Base-by-base conservation (phyloP, 495 filamentous ascomycete genomes). In the Choiromyces venosus region DNA sequence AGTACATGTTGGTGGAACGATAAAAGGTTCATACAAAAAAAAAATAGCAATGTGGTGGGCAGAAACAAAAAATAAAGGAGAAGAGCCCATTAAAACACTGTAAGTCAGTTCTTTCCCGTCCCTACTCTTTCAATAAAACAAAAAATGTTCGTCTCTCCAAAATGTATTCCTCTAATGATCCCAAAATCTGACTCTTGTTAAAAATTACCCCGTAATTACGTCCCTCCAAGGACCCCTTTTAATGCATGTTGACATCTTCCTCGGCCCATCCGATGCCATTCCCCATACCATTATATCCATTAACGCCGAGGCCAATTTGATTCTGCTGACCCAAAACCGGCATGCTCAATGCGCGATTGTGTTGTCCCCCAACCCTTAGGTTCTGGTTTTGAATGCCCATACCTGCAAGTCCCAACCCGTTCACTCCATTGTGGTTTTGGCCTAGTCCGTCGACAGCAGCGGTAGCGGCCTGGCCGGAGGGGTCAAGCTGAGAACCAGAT, bases 221-320 rank as follows among this genome's bases (percentile, higher is more conserved):
- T 40, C 69, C 65, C 61, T 66, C 70, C 65, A 68, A 66, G 37
- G 12, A 73, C 44, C 74, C 65, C 70, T 69, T 75, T 83, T 83
- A 87, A 83, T 88, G 86, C 68, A 86, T 87, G 66, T 85, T 85
- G 73, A 86, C 85, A 80, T 88, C 87, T 78, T 89, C 87, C 82
- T 90, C 88, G 56, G 87, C 87, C 88, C 90, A 92, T 35, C 90
- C 89, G 73, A 92, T 85, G 70, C 87, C 88, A 71, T 84, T 88
- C 76, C 85, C 86, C 76, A 92, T 85, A 69, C 87, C 88, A 72
- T 84, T 88, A 75, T 88, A 88, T 74, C 86, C 87, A 71, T 89
- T 87, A 76, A 91, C 87, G 44, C 87, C 89, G 40, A 91, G 81
- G 36, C 89, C 89, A 76, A 87, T 86, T 65, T 82, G 81, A 16